Evolutionary conservation across 768 basidiomycete genomes (phyloP), one percentile per base, ranked within the genome.

Genomic region (Dacryopinax primogenitus): DNA sequence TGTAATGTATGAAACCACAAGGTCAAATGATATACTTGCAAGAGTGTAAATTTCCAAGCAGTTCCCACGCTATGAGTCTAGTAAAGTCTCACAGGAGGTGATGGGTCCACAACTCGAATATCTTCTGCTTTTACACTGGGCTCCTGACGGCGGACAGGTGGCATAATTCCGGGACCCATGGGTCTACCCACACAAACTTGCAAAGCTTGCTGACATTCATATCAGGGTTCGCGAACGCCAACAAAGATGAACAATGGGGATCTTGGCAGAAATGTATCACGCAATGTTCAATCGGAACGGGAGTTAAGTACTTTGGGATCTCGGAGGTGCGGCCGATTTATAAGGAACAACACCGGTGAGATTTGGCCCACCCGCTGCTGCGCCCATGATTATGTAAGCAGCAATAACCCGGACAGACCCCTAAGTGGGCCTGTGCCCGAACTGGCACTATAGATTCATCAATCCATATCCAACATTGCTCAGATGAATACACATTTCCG

Each of bases 401-500:
- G n/a, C n/a, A n/a, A n/a, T n/a, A n/a, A n/a, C n/a, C n/a, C n/a
- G n/a, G n/a, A n/a, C n/a, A n/a, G n/a, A n/a, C n/a, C n/a, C n/a
- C n/a, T n/a, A n/a, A n/a, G n/a, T n/a, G n/a, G n/a, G n/a, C n/a
- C n/a, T n/a, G n/a, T n/a, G n/a, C n/a, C n/a, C n/a, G n/a, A n/a
- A n/a, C n/a, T n/a, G n/a, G n/a, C n/a, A n/a, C n/a, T n/a, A n/a
- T n/a, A n/a, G n/a, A n/a, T n/a, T n/a, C n/a, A n/a, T n/a, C n/a
- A n/a, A n/a, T n/a, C n/a, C n/a, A n/a, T n/a, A n/a, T n/a, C n/a
- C n/a, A n/a, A n/a, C n/a, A n/a, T n/a, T n/a, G n/a, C n/a, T n/a
- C n/a, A n/a, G n/a, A 58, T 58, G 51, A 30, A 58, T 30, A 58
- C 58, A 44, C 83, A 85, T 63, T 96, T 92, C 76, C 82, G 94